Evolutionary conservation across 192 early-diverging fungal genomes (phyloP).

Genomic region (Linnemannia exigua): DNA sequence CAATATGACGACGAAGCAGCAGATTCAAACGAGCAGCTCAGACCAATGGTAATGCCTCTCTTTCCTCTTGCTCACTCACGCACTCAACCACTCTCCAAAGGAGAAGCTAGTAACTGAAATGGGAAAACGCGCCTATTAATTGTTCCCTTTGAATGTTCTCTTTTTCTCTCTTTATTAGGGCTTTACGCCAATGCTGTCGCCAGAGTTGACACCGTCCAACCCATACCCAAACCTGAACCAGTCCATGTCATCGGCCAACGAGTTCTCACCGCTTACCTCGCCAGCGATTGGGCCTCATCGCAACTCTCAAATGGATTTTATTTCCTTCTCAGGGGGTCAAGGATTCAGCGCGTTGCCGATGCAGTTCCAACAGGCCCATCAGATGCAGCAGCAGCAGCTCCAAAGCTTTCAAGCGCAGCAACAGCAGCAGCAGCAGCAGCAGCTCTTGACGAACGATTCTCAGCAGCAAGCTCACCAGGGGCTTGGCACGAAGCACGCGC

Average conservation of each 20-base stretch:
- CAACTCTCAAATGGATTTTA: conserved; percentile 29
- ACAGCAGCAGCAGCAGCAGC: conserved; percentile 27
- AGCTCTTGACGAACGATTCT: background rate
- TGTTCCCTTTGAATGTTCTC: background rate
- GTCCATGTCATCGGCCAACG: conserved; percentile 40
- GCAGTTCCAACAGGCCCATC: conserved; percentile 50
- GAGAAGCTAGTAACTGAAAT: background rate
- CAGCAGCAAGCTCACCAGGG: conserved; percentile 16
- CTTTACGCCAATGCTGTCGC: conserved; percentile 78
- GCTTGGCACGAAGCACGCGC: conserved; percentile 27
- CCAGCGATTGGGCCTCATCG: conserved; percentile 70
- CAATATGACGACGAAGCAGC: conserved; percentile 41
- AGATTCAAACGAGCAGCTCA: background rate
- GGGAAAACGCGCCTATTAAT: background rate
- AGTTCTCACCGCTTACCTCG: conserved; percentile 76
- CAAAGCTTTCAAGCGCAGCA: conserved; percentile 23
- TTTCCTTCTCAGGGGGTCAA: conserved; percentile 22
- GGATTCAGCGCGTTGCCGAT: conserved; percentile 24
- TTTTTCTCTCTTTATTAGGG: background rate
- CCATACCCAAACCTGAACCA: conserved; percentile 60
- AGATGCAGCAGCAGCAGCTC: conserved; percentile 29
- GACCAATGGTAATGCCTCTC: background rate
- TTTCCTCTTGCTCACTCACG: background rate
- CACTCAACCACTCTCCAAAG: background rate
- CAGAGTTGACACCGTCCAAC: conserved; percentile 75